Conservation (phyloP, 2,329 filamentous ascomycete genomes). For the Pseudocercospora cruenta region DNA sequence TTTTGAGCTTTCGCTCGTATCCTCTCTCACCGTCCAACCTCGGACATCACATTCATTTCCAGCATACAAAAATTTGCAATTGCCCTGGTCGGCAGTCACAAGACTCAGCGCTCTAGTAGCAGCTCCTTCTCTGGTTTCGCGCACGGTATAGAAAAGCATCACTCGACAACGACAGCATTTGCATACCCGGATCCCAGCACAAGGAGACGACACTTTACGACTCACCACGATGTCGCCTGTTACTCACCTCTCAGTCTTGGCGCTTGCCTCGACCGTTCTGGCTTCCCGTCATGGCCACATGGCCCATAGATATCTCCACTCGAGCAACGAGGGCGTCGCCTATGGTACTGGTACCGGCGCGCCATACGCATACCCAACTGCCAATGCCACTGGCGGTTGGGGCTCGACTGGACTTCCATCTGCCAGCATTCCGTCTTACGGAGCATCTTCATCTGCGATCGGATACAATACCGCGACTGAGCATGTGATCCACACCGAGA, state of each 20-base stretch:
- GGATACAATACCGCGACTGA: constrained; percentile 20
- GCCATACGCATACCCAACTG: constrained; percentile 35
- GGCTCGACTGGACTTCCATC: constrained; percentile 30
- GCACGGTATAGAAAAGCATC: constrained; percentile 11
- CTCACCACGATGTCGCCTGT: constrained; percentile 39
- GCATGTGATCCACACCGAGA: constrained; percentile 19
- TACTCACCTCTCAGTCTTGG: constrained; percentile 48
- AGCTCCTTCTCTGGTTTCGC: constrained; percentile 27
- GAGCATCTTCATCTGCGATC: constrained; percentile 12
- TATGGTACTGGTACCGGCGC: constrained; percentile 29
- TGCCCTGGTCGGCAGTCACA: constrained; percentile 49
- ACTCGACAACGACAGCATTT: constrained; percentile 3
- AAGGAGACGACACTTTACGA: constrained; percentile 14
- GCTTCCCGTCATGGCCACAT: constrained; percentile 31
- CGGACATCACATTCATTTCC: constrained; percentile 42
- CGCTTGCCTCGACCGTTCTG: constrained; percentile 46
- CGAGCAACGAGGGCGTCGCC: constrained; percentile 34
- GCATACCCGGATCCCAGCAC: constrained; percentile 8
- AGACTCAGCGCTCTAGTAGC: constrained; percentile 46
- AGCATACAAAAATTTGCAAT: constrained; percentile 30
- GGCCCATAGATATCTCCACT: constrained; percentile 34
- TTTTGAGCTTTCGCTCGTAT: constrained; percentile 48
- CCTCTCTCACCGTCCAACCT: constrained; percentile 37
- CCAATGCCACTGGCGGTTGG: constrained; percentile 35
- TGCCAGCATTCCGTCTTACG: constrained; percentile 5